These are phyloP conservation scores for Fusarium nodosum DNA, from an alignment of 2,329 filamentous ascomycete species.

Conservation along the genomic window DNA sequence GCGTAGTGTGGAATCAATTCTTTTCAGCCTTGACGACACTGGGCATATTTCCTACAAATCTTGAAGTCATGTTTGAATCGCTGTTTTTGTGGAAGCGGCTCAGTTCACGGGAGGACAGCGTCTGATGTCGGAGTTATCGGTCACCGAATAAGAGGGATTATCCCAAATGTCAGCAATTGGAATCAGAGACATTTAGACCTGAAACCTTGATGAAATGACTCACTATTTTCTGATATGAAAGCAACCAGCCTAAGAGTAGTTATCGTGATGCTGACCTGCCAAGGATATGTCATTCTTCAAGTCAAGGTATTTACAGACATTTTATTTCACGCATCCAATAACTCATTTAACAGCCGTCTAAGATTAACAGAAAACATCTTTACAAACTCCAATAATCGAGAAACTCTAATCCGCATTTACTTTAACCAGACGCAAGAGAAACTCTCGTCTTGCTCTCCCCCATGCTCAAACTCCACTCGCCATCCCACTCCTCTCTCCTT, in stretches of 20 bases:
- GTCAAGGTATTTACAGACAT: neutral
- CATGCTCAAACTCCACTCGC: constrained; percentile 44
- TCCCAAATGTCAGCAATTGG: neutral
- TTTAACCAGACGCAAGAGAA: constrained; percentile 45
- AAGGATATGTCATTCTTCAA: neutral
- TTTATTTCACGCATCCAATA: neutral
- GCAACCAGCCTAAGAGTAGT: neutral
- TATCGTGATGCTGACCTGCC: neutral
- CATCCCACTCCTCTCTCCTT: constrained; percentile 26
- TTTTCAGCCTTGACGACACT: constrained; percentile 15
- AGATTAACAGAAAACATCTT: neutral
- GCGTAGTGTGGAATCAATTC: neutral
- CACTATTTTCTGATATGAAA: neutral
- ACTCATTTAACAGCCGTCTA: neutral
- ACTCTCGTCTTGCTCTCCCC: constrained; percentile 46
- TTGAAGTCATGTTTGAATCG: neutral
- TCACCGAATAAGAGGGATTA: neutral
- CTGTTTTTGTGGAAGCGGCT: neutral
- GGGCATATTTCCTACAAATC: neutral
- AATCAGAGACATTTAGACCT: neutral
- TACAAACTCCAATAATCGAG: neutral
- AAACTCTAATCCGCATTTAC: neutral
- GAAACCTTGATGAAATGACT: neutral
- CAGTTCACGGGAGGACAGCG: neutral
- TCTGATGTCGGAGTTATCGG: constrained; percentile 20